Evolutionary conservation across 371 early-diverging fungal genomes (phyloP), one percentile per base, ranked within the genome.

Genomic region (Syncephalastrum racemosum): DNA sequence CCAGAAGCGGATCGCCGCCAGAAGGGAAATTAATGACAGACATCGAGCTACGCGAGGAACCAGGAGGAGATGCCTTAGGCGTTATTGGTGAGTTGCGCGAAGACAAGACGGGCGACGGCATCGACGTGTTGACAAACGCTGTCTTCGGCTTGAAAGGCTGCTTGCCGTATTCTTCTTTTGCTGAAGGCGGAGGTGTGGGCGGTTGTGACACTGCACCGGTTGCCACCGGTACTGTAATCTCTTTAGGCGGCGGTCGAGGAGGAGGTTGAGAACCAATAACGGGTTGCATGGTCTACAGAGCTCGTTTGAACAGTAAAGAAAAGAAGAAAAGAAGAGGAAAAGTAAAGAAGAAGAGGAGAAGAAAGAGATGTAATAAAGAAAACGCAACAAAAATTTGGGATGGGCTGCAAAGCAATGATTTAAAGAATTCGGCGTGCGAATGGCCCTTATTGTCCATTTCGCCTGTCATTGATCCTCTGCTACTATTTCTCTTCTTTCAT

Each of bases 1-100:
- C 83, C 19, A 86, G 71, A 16, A 85, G 54, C n/a, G 80, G 82
- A 50, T 80, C 80, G 22, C 59, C 56, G 44, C 54, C 54, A 36
- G 54, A 7, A 31, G 36, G 36, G 6, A 31, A 31, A 40, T 31
- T 42, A 8, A 69, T 56, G 25, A 74, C 66, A 8, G 71, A 74
- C 14, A 44, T 47, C 15, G 54, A 54, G 36, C 64, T 60, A n/a
- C 56, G 56, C 4, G 56, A 54, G 53, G 60, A 69, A 42, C 64
- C 68, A 46, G 70, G 70, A 27, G 69, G 69, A 8, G 73, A 65
- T 44, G 56, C 22, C 40, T 20, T 39, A 46, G 56, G 56, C 4
- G 51, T 40, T 4, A 31, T 41, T 13, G 54, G 60, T 7, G 60
- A 51, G 16, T 42, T 47, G 36, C 41, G 27, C 36, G 49, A 41